Percentiles rank a stretch among this genome's conserved stretches.
phyloP scores from a whole-genome alignment of 306 rosid species.

The Lathyrus aphaca region DNA sequence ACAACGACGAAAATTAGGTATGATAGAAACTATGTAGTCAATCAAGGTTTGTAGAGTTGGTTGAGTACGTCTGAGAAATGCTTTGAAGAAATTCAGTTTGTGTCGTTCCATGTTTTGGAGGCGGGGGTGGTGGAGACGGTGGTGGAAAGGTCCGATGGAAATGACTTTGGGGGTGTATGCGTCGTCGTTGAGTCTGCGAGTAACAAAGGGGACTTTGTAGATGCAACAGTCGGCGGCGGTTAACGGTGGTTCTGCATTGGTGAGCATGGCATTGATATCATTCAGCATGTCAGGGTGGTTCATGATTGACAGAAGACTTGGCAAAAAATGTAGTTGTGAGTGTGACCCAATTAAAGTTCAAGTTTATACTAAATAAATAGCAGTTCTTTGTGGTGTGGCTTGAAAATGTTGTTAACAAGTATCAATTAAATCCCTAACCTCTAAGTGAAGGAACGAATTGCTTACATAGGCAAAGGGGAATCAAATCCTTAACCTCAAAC shows the following conservation, averaged over 20 bases:
- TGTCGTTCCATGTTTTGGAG: constrained; percentile 32
- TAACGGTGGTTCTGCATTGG: background rate
- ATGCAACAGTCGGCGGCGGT: constrained; percentile 30
- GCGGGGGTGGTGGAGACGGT: background rate
- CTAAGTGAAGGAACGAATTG: too few species aligned
- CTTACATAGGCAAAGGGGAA: too few species aligned
- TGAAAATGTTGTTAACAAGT: too few species aligned
- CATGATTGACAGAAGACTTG: background rate
- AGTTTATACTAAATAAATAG: too few species aligned
- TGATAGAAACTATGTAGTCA: background rate
- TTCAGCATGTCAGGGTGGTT: background rate
- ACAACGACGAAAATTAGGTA: background rate
- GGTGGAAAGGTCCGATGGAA: constrained; percentile 49
- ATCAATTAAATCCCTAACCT: too few species aligned
- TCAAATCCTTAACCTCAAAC: too few species aligned
- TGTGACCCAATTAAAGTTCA: too few species aligned
- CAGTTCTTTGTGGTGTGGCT: too few species aligned
- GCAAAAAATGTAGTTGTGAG: too few species aligned
- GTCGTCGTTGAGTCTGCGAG: constrained; percentile 31
- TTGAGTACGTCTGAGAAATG: background rate
- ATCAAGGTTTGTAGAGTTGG: background rate
- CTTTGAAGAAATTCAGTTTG: constrained; percentile 28
- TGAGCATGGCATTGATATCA: background rate
- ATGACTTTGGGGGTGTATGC: constrained; percentile 44
- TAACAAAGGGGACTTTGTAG: constrained; percentile 29